Evolutionary conservation across 805 yeast species (phyloP), one percentile per base, ranked within the genome.

Genomic region (Ogataea pignaliae): DNA sequence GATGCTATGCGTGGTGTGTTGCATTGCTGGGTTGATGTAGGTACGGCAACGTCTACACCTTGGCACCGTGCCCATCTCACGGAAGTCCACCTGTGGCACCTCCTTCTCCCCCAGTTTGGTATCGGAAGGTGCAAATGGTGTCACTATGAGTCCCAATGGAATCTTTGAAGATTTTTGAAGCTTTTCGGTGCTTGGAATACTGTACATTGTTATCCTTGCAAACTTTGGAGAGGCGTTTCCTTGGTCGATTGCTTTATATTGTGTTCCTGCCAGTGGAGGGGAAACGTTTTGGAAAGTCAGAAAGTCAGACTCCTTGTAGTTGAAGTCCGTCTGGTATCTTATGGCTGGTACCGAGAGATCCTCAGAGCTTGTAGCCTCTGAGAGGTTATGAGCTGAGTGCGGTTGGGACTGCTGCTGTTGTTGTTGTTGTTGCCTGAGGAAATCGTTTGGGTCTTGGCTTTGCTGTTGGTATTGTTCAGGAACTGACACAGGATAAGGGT

Each of bases 41-140:
- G 96, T 79, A 44, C 97, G 78, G 67, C 99, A 93, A 49, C 98
- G 82, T 52, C 79, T 77, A 66, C 99, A 93, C 53, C 99, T 77
- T 30, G 95, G 83, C 0, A 96, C 95, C 1, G 88, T 88, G 13
- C 72, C 72, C 34, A 70, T 59, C 7, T 58, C 57, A 18, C 71
- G 65, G 68, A 78, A 76, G 57, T 87, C 90, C 5, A 83, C 81
- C 4, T 74, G 72, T 0, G 96, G 95, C 2, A 89, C 76, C 0
- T 65, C 65, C 2, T 76, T 78, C 13, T 75, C 82, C 39, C 74
- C 77, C 7, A 21, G 26, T 21, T 21, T 4, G 1, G 70, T 64
- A 8, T 32, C 43, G 11, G 64, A 52, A 11, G 81, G 80, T 0
- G 96, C 95, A 71, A 93, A 88, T 4, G 99, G 99, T 42, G 88